Base-by-base conservation (phyloP, 164 flowering plant species). In the Dillenia suffruticosa region DNA sequence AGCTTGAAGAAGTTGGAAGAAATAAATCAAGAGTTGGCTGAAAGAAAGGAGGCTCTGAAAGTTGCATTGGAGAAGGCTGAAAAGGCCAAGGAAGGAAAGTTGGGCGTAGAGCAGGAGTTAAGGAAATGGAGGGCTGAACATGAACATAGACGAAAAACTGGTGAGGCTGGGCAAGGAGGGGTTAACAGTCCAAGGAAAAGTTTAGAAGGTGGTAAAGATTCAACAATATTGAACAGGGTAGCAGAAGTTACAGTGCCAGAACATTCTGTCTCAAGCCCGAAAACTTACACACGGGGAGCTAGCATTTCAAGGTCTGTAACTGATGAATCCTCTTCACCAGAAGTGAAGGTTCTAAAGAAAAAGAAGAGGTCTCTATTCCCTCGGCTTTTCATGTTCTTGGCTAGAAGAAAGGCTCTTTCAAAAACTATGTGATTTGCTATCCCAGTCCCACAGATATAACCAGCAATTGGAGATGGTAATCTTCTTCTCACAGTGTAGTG, bases 71-170 rank as follows among this genome's bases (percentile, higher is more conserved):
- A 84, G 60, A 91, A 81, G 73, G 89, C 96, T 24, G 92, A 84
- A 73, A 78, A 75, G 70, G 97, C 97, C 15, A 77, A 81, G 72
- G 83, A 82, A 77, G 97, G 97, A 45, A 89, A 94, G 66, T 57
- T 91, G 72, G 87, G 90, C 3, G 82, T 84, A 5, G 99, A 94
- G 63, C 96, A 94, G 59, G 92, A 94, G 69, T 54, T 94, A 71
- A 84, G 99, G 63, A 85, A 78, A 59, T 89, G 99, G 99, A 80
- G 99, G 73, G 78, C 93, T 10, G 90, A 89, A 61, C 86, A 84
- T 26, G 96, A 88, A 72, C 90, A 82, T 62, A 67, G 75, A 44
- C 68, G 96, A 46, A 91, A 81, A 83, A 80, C 85, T 19, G 68
- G 70, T 51, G 86, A 83, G 51, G 52, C 81, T 19, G 70, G 59